Evolutionary conservation across 805 yeast species (phyloP).

Genomic region (Wickerhamomyces sydowiorum): DNA sequence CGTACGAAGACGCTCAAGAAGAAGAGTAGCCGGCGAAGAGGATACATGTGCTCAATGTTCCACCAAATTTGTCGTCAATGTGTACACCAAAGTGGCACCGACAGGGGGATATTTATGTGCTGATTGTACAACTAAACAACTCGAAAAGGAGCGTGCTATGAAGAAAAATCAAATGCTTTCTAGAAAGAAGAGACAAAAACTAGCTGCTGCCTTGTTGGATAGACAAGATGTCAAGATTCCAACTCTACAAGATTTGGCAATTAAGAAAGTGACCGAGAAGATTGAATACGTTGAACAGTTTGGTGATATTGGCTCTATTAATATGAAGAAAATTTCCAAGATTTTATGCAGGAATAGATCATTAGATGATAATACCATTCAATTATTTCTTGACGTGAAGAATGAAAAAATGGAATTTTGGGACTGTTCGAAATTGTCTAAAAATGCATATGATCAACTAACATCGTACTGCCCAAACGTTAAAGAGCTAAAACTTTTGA

Average conservation of each 20-base stretch:
- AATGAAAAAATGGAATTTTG: conserved; percentile 62
- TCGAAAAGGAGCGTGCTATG: conserved; percentile 38
- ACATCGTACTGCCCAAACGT: conserved; percentile 77
- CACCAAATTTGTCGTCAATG: conserved; percentile 50
- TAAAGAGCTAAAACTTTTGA: conserved; percentile 58
- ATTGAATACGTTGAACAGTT: conserved; percentile 73
- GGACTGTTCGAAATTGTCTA: conserved; percentile 84
- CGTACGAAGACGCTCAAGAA: not conserved
- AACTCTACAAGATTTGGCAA: conserved; percentile 77
- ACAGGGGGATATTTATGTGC: conserved; percentile 64
- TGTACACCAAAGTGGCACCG: conserved; percentile 52
- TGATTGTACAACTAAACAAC: conserved; percentile 42
- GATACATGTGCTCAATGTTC: conserved; percentile 64
- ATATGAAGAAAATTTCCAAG: conserved; percentile 64
- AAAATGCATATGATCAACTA: conserved; percentile 59
- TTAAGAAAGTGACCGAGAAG: conserved; percentile 55
- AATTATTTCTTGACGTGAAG: conserved; percentile 63
- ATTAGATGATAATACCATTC: conserved; percentile 62
- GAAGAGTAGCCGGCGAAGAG: conserved; percentile 39
- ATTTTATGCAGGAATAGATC: conserved; percentile 82
- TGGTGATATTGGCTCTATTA: conserved; percentile 79
- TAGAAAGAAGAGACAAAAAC: conserved; percentile 66
- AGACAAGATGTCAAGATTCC: conserved; percentile 58
- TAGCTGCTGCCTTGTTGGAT: conserved; percentile 82
- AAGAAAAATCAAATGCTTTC: conserved; percentile 53